Evolutionary conservation across 2,329 filamentous ascomycete species (phyloP).

Genomic region (Pyrenophora seminiperda): DNA sequence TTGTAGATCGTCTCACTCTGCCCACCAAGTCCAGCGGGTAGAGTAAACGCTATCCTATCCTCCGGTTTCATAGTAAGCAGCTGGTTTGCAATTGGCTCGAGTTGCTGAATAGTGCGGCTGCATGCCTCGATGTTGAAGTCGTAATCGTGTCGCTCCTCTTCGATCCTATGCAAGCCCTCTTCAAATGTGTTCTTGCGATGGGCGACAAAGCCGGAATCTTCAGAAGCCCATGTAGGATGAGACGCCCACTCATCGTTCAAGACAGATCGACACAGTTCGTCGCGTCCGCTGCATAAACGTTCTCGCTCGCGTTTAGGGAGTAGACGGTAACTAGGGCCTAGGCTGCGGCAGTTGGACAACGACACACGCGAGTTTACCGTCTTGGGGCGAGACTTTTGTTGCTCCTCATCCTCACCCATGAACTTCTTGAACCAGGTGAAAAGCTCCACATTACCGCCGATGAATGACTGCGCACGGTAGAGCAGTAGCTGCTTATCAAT

Average conservation of each 20-base stretch:
- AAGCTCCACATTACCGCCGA: conserved; percentile 87
- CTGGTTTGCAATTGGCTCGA: conserved; percentile 91
- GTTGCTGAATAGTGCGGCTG: conserved; percentile 89
- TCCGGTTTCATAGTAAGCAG: conserved; percentile 76
- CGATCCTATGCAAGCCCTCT: conserved; percentile 91
- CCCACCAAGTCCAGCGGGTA: conserved; percentile 83
- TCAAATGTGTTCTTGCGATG: conserved; percentile 96
- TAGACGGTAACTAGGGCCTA: conserved; percentile 92
- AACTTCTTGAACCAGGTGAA: conserved; percentile 87
- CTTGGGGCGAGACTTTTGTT: conserved; percentile 55
- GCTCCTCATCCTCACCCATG: conserved; percentile 73
- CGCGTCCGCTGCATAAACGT: conserved; percentile 89
- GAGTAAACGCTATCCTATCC: conserved; percentile 75
- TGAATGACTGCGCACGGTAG: conserved; percentile 81
- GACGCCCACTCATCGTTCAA: conserved; percentile 98
- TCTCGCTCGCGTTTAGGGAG: conserved; percentile 88
- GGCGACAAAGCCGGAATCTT: conserved; percentile 96
- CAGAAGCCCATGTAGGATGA: conserved; percentile 97
- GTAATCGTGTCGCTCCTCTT: conserved; percentile 98
- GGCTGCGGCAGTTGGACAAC: conserved; percentile 91
- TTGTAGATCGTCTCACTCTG: conserved; percentile 97
- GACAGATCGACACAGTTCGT: conserved; percentile 90
- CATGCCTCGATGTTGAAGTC: conserved; percentile 98
- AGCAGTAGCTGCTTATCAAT: conserved; percentile 85
- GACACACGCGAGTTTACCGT: conserved; percentile 84